These are phyloP conservation scores for Penicillium rolfsii DNA, from an alignment of 2,329 filamentous ascomycete genomes.

Conservation along the genomic window DNA sequence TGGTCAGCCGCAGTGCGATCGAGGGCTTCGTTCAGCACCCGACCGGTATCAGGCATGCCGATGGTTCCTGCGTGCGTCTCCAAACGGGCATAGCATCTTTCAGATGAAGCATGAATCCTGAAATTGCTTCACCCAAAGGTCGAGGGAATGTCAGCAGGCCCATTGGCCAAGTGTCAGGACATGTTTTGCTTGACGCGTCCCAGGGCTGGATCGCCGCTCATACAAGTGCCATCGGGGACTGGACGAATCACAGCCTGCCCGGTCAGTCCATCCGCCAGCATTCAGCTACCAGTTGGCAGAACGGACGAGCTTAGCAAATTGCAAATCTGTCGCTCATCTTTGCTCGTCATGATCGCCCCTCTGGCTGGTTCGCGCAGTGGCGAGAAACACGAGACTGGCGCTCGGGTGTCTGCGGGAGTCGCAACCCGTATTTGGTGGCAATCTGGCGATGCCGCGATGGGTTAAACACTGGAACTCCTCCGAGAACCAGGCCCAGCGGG, in stretches of 20 bases:
- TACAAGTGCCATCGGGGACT: not conserved
- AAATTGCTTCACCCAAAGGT: not conserved
- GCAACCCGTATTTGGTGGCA: conserved; percentile 9
- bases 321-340: not conserved
- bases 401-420: conserved; percentile 26
- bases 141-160: not conserved
- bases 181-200: conserved; percentile 1
- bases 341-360: not conserved
- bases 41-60: not conserved
- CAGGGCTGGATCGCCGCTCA: not conserved
- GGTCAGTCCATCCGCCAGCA: not conserved
- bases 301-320: not conserved
- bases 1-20: conserved; percentile 7
- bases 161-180: not conserved
- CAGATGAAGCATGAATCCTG: not conserved
- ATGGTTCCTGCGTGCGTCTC: not conserved
- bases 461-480: not conserved
- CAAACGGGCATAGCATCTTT: not conserved
- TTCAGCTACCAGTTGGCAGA: not conserved
- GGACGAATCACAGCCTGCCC: conserved; percentile 5
- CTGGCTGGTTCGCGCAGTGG: conserved; percentile 14
- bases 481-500: not conserved
- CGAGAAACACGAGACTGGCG: conserved; percentile 28
- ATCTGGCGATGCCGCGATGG: not conserved
- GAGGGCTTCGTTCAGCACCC: conserved; percentile 1